Conservation (phyloP, 768 basidiomycete species). For the Tephrocybe rancida region DNA sequence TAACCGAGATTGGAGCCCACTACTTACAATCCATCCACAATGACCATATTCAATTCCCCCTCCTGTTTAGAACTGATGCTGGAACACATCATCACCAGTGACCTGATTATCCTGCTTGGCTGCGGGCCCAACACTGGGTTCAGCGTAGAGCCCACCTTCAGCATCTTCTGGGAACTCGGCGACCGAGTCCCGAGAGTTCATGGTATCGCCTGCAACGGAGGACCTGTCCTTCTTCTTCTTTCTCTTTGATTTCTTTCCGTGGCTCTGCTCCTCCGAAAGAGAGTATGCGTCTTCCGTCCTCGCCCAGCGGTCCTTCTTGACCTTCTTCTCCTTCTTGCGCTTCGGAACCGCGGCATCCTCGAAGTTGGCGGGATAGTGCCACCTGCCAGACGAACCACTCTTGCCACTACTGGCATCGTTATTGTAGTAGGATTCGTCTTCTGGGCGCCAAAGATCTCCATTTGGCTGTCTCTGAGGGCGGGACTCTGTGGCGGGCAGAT, state of each 20-base stretch:
- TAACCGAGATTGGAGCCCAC: slow-evolving; percentile 5
- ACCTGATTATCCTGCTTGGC: slow-evolving; percentile 18
- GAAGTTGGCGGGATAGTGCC: slow-evolving; percentile 89
- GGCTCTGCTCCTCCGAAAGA: slow-evolving; percentile 45
- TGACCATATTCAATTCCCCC: background rate
- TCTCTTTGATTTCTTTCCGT: slow-evolving; percentile 64
- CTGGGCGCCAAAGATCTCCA: slow-evolving; percentile 70
- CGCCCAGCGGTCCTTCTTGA: slow-evolving; percentile 88
- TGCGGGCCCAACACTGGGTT: slow-evolving; percentile 21
- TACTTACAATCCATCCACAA: slow-evolving; percentile 5
- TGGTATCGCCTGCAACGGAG: slow-evolving; percentile 38
- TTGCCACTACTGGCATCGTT: slow-evolving; percentile 35
- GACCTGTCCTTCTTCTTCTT: slow-evolving; percentile 69
- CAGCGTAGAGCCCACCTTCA: slow-evolving; percentile 67
- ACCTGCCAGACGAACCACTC: slow-evolving; percentile 54
- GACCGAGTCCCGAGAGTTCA: slow-evolving; percentile 36
- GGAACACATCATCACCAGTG: slow-evolving; percentile 55
- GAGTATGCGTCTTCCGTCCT: slow-evolving; percentile 84
- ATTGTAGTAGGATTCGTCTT: slow-evolving; percentile 79
- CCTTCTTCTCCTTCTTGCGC: slow-evolving; percentile 67
- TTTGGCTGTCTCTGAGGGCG: slow-evolving; percentile 38
- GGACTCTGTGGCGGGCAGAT: slow-evolving; percentile 36
- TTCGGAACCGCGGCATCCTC: slow-evolving; percentile 56
- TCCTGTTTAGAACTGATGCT: slow-evolving; percentile 59
- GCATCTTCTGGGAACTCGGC: slow-evolving; percentile 73